Evolutionary conservation across 2,329 filamentous ascomycete genomes (phyloP).

Genomic region (Zasmidium angulare): DNA sequence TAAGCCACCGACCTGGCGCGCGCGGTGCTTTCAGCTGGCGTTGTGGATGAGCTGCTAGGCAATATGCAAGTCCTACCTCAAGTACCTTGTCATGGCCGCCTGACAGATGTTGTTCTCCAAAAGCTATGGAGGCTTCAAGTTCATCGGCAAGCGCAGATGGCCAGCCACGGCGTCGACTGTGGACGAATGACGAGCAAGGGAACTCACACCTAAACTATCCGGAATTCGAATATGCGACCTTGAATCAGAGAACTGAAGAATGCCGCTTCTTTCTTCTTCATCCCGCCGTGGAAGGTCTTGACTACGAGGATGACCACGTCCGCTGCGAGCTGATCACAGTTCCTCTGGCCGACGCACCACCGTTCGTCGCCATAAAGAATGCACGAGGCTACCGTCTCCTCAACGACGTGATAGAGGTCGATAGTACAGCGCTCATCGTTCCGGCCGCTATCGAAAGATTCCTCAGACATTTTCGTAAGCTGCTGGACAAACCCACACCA

Average conservation of each 20-base stretch:
- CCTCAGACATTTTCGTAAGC: conserved; percentile 4
- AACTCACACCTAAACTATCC: neutral
- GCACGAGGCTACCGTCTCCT: conserved; percentile 9
- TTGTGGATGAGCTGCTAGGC: too few relatives aligned
- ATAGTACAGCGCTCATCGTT: conserved; percentile 4
- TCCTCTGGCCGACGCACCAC: conserved; percentile 1
- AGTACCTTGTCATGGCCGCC: neutral
- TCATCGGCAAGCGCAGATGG: neutral
- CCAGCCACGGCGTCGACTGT: neutral
- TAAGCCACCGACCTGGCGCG: too few relatives aligned
- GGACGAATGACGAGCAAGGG: neutral
- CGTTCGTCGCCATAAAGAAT: conserved; percentile 7
- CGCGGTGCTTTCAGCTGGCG: too few relatives aligned
- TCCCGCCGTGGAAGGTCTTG: neutral
- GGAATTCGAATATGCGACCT: neutral
- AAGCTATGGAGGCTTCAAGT: neutral
- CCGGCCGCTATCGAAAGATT: conserved; percentile 8
- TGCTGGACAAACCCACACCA: neutral
- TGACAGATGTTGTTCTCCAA: neutral
- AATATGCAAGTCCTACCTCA: too few relatives aligned
- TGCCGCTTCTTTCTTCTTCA: conserved; percentile 6
- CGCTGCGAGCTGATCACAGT: conserved; percentile 1
- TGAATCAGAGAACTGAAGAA: conserved; percentile 1
- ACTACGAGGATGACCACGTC: neutral
- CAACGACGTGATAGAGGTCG: conserved; percentile 6